Evolutionary conservation across 2,329 filamentous ascomycete genomes (phyloP), one percentile per base, ranked within the genome.

Genomic region (Venturia pyrina): DNA sequence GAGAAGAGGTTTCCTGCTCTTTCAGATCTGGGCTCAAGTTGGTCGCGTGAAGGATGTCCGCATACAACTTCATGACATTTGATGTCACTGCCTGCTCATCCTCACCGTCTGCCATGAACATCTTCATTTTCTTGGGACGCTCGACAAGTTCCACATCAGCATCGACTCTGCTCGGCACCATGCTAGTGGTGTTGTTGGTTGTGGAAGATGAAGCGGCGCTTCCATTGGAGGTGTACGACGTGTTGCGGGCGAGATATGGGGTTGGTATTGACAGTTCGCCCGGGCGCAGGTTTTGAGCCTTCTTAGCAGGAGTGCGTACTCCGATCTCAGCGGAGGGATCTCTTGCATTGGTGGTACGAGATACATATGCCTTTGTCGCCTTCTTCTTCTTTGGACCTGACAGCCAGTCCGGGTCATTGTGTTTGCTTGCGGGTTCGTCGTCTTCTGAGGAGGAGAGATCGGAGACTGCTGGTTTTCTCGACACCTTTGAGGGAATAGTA

Each of bases 201-300:
- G 57, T 61, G 15, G 57, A 24, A 40, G 43, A 43, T 56, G 44
- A n/a, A 37, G 44, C 3, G 8, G 2, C 15, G 44, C n/a, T 32
- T 21, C 15, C 62, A 28, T 50, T 32, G 13, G 24, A 37, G 7
- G 44, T 56, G n/a, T 44, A 8, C 24, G 50, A 57, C 8, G 53
- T 19, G 28, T n/a, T 59, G 28, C 37, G 60, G n/a, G 21, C 11
- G 37, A 62, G 40, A 28, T 62, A 64, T n/a, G 62, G 62, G 11
- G 62, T 50, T 53, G 62, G 62, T 3, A 64, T 64, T 24, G 62
- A 48, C 46, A 64, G 11, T 21, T 64, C 44, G 41, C 62, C 62
- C 11, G 44, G 60, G 6, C 43, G 60, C 17, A 62, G 60, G 28
- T 46, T 59, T n/a, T 59, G 53, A 10, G 6, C 19, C 15, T 59